Evolutionary conservation across 257 asterid species (phyloP).

Genomic region (Solanum rostratum): DNA sequence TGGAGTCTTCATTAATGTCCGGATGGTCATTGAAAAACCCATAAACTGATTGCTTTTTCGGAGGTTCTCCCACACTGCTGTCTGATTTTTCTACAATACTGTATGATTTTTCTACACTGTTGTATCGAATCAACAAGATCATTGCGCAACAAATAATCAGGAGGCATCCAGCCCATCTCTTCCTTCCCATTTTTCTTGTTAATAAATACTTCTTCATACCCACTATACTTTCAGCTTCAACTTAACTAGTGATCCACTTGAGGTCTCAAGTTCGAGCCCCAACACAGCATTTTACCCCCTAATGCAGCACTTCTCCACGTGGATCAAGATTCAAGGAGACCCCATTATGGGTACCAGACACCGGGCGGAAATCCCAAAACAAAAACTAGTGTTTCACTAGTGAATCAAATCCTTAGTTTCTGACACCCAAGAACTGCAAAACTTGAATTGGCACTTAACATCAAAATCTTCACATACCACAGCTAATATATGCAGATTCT

Average conservation of each 20-base stretch:
- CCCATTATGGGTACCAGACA: neutral
- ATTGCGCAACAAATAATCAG: slow-evolving; percentile 44
- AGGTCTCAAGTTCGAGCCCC: neutral
- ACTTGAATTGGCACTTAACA: neutral
- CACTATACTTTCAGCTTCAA: neutral
- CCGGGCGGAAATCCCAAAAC: neutral
- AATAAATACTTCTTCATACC: neutral
- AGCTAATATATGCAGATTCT: neutral
- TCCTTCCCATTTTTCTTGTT: slow-evolving; percentile 29
- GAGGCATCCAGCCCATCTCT: slow-evolving; percentile 68
- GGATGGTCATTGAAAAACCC: slow-evolving; percentile 59
- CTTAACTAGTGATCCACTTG: neutral
- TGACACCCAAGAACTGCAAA: neutral
- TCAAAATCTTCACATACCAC: neutral
- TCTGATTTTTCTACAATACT: slow-evolving; percentile 34
- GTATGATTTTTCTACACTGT: slow-evolving; percentile 35
- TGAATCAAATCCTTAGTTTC: neutral
- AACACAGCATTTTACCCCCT: neutral
- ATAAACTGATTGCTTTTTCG: slow-evolving; percentile 48
- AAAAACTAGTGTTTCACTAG: neutral
- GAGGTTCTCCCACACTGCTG: slow-evolving; percentile 29
- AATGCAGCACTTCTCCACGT: neutral
- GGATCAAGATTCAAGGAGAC: neutral
- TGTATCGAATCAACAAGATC: slow-evolving; percentile 41
- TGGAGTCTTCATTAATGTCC: slow-evolving; percentile 7